Evolutionary conservation across 2,329 filamentous ascomycete species (phyloP), one percentile per base, ranked within the genome.

Genomic region (Hypoxylon sp.): DNA sequence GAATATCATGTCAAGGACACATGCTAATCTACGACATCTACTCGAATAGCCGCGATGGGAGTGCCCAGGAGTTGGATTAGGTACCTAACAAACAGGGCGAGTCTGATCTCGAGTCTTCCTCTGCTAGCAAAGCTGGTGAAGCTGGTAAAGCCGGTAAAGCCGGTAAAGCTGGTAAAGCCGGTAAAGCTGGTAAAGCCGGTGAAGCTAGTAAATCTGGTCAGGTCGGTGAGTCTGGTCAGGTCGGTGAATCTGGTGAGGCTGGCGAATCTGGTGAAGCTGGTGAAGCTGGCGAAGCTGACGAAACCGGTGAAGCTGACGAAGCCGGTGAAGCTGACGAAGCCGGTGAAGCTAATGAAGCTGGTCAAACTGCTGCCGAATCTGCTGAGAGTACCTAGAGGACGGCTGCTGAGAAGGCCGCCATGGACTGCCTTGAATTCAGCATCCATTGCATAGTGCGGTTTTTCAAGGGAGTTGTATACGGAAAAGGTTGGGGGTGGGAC

Each of bases 11-110:
- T 29, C 10, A 13, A 29, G 27, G 11, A 15, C 5, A 15, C 13
- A 35, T 35, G 15, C 20, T 40, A 8, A 38, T 11, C 17, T 20
- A 21, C 31, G 35, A 8, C 11, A 8, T 11, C 35, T 20, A 9
- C 2, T 3, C 8, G n/a, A 40, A 43, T 27, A 70, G 67, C 21
- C 64, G 67, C 35, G 67, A 69, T 29, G 67, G 67, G 9, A 67
- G 60, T 33, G 65, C 64, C 6, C 33, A 54, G 8, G 64, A 67
- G 5, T 42, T 62, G 29, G 65, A 69, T 9, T 67, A 66, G 48
- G 18, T 13, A 18, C 20, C 48, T 41, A 24, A 15, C 1, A 4
- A 18, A 10, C 48, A 37, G 10, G 6, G n/a, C 31, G n/a, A 7
- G 15, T 35, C 15, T 9, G 4, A 35, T 10, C 27, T 10, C 27